Evolutionary conservation across 257 asterid species (phyloP), one percentile per base, ranked within the genome.

Genomic region (Solanum chilense): DNA sequence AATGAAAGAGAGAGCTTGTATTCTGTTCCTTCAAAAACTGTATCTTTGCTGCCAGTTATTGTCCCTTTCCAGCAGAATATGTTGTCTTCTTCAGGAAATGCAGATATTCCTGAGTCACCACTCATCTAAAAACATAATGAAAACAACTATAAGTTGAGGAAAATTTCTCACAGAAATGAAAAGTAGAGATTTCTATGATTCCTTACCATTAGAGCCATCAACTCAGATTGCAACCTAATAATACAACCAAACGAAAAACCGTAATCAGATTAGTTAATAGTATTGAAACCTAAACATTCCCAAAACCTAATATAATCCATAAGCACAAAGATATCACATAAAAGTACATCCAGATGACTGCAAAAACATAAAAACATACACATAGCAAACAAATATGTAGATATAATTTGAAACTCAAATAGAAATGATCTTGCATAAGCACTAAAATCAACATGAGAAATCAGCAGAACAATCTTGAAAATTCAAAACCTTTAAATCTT

Each of bases 21-120:
- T 74, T 96, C 98, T 1, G 99, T 97, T 88, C 99, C 98, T 91
- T 97, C 98, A 73, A 96, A 97, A 7, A 96, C 98, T 0, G 99
- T 97, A 37, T 93, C 99, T 78, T 90, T 95, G 97, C 98, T 95
- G 45, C 99, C 99, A 10, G 88, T 88, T 64, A 97, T 95, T 44
- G 98, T 97, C 81, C 98, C 98, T 93, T 95, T 97, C 98, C 99
- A 97, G 90, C 93, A 89, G 90, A 95, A 95, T 82, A 97, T 95
- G 94, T 97, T 95, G 90, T 95, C 98, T 86, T 97, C 99, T 90
- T 94, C 99, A 0, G 98, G 99, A 88, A 97, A 97, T 4, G 98
- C 99, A 31, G 99, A 95, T 88, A 94, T 93, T n/a, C 97, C 98
- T 42, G 93, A 77, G 88, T 93, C 98, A 35, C 99, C 98, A 52